Percentiles rank a stretch among this genome's conserved stretches.
phyloP scores from a whole-genome alignment of 306 rosid species.

The Pachyrhizus erosus region DNA sequence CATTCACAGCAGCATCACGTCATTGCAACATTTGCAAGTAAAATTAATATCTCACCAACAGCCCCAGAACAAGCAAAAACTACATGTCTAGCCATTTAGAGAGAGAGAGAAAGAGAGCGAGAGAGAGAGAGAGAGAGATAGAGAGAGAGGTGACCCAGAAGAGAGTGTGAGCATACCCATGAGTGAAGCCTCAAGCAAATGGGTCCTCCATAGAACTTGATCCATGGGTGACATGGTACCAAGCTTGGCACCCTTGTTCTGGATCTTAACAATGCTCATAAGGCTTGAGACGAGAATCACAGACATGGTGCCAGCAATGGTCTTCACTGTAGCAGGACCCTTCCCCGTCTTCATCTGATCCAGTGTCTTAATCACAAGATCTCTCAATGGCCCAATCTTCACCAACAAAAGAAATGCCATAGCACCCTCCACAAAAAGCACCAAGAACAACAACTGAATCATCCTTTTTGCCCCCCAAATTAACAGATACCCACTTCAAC shows the following conservation, averaged over 20 bases:
- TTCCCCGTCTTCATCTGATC: slow-evolving; percentile 90
- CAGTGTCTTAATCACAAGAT: slow-evolving; percentile 82
- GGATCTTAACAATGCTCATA: slow-evolving; percentile 90
- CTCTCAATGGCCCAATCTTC: slow-evolving; percentile 90
- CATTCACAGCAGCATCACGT: slow-evolving; percentile 10
- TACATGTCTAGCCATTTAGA: neutral
- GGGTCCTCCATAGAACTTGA: slow-evolving; percentile 98
- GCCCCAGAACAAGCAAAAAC: neutral
- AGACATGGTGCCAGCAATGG: slow-evolving; percentile 94
- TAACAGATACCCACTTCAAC: slow-evolving; percentile 18
- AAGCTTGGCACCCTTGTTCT: slow-evolving; percentile 95
- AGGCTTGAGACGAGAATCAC: slow-evolving; percentile 85
- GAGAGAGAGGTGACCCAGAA: slow-evolving; percentile 16
- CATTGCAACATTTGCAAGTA: neutral
- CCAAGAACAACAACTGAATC: slow-evolving; percentile 90
- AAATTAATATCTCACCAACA: neutral
- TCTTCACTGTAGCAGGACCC: slow-evolving; percentile 84
- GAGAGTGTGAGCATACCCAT: slow-evolving; percentile 61
- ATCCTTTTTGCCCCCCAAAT: slow-evolving; percentile 49
- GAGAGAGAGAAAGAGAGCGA: neutral
- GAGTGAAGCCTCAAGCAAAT: slow-evolving; percentile 92
- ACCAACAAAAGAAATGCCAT: slow-evolving; percentile 76
- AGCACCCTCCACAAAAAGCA: slow-evolving; percentile 74
- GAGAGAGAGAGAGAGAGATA: slow-evolving; percentile 22
- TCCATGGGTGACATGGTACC: slow-evolving; percentile 99